Conservation (phyloP, 2,329 filamentous ascomycete genomes). For the Cercospora citrullina region DNA sequence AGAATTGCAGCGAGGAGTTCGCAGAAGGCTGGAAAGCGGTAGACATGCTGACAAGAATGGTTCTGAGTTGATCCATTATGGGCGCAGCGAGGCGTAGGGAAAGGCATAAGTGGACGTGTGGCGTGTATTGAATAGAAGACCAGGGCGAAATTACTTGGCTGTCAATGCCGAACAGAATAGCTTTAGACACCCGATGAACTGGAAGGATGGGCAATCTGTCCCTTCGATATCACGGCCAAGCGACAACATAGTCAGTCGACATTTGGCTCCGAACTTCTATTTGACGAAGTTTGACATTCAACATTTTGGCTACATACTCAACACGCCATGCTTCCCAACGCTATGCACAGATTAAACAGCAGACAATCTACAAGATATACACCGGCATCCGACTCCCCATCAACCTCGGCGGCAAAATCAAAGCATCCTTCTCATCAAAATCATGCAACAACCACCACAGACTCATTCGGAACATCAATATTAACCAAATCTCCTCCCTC, state of each 20-base stretch:
- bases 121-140: not conserved
- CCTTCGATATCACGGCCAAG: not conserved
- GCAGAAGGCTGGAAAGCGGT: constrained; percentile 19
- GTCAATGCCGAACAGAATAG: not conserved
- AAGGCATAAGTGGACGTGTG: not conserved
- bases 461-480: constrained; percentile 16
- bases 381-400: constrained; percentile 20
- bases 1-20: constrained; percentile 30
- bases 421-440: constrained; percentile 16
- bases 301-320: not conserved
- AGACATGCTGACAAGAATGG: not conserved
- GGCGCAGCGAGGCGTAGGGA: not conserved
- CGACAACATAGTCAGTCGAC: not conserved
- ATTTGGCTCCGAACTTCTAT: not conserved
- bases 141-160: not conserved
- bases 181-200: not conserved
- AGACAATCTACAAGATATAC: constrained; percentile 9
- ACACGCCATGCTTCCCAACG: not conserved
- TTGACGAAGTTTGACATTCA: not conserved
- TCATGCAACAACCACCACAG: constrained; percentile 22
- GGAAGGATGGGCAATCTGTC: not conserved
- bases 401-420: constrained; percentile 17
- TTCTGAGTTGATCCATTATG: not conserved
- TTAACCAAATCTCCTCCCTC: constrained; percentile 17
- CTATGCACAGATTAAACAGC: not conserved